Conservation (phyloP, 495 filamentous ascomycete species). For the Lindgomyces ingoldianus region DNA sequence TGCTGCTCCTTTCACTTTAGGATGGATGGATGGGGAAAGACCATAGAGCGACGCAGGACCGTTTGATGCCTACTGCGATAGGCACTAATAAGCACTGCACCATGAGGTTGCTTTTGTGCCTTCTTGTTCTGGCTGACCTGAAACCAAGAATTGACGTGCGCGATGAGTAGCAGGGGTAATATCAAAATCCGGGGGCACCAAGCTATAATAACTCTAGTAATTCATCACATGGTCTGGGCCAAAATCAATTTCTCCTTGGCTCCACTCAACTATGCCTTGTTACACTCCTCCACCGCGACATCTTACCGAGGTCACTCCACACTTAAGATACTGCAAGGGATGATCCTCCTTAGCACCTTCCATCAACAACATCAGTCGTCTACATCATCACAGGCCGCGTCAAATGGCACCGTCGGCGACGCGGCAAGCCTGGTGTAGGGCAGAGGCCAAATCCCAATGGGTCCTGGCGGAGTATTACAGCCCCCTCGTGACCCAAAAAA, state of each 20-base stretch:
- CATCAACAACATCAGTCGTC: not conserved
- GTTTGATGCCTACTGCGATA: not conserved
- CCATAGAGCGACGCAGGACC: not conserved
- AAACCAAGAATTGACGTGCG: not conserved
- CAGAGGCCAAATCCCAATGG: not conserved
- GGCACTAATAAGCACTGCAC: not conserved
- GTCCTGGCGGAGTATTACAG: not conserved
- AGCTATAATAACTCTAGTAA: not conserved
- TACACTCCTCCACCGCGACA: not conserved
- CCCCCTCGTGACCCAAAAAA: conserved; percentile 8
- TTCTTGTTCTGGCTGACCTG: not conserved
- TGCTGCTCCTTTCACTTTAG: not conserved
- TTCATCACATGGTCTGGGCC: not conserved
- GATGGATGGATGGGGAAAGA: not conserved
- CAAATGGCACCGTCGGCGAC: not conserved
- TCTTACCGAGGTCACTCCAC: conserved; percentile 11
- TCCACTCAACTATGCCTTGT: not conserved
- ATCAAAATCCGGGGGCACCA: conserved; percentile 5
- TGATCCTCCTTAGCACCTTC: not conserved
- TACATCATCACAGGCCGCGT: not conserved
- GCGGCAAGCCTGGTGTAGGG: not conserved
- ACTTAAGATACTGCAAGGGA: not conserved
- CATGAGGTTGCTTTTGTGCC: not conserved
- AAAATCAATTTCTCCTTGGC: no score
- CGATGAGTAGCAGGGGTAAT: conserved; percentile 6